Conservation (phyloP, 2,329 filamentous ascomycete species). For the Aspergillus intermedius region DNA sequence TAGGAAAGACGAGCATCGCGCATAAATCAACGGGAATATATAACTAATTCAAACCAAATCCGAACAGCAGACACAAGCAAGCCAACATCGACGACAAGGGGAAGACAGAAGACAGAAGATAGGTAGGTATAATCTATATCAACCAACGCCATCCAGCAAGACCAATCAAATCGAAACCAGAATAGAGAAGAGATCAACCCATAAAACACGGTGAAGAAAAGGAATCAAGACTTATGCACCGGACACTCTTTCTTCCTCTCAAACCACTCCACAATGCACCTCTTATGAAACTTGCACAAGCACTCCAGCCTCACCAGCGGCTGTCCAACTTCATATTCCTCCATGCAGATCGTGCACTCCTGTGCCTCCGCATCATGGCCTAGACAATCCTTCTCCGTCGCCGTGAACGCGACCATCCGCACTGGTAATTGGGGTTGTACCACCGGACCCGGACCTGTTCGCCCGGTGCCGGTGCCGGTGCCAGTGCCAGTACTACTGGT, state of each 20-base stretch:
- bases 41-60: too few species aligned
- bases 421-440: slow-evolving; percentile 17
- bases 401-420: slow-evolving; percentile 45
- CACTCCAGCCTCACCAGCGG: slow-evolving; percentile 56
- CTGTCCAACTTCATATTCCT: slow-evolving; percentile 57
- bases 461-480: too few species aligned
- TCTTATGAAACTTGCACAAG: slow-evolving; percentile 58
- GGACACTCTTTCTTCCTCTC: slow-evolving; percentile 54
- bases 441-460: slow-evolving; percentile 8
- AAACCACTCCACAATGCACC: slow-evolving; percentile 57
- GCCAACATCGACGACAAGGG: too few species aligned
- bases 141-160: background rate
- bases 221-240: slow-evolving; percentile 46
- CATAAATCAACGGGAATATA: too few species aligned
- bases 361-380: slow-evolving; percentile 46
- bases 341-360: slow-evolving; percentile 60
- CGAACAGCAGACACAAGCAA: too few species aligned
- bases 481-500: too few species aligned
- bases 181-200: background rate
- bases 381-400: slow-evolving; percentile 59
- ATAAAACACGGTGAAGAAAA: too few species aligned
- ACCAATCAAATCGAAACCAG: too few species aligned
- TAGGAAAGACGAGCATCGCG: too few species aligned
- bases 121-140: background rate
- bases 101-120: too few species aligned